Percentiles rank a stretch among this genome's conserved stretches.
Evolutionary conservation across 2,329 filamentous ascomycete genomes (phyloP).

Genomic region (Pseudogymnoascus sp.): DNA sequence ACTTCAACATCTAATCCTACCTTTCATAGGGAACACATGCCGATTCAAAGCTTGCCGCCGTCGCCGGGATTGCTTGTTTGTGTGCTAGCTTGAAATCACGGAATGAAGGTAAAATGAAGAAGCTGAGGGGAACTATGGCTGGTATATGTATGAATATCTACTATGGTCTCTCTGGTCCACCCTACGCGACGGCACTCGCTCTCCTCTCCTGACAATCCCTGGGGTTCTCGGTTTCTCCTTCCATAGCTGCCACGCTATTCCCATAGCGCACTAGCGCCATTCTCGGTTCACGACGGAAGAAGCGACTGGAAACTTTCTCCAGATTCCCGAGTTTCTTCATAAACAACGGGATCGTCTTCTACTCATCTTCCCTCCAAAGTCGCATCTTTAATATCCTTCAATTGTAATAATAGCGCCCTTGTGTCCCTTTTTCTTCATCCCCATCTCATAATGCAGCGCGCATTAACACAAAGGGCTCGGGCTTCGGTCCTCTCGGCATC

Average conservation of each 20-base stretch:
- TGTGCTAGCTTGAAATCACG: not conserved
- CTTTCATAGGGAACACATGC: not conserved
- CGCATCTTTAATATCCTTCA: constrained; percentile 9
- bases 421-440: not conserved
- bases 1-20: not conserved
- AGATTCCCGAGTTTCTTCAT: constrained; percentile 5
- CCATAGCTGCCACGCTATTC: not conserved
- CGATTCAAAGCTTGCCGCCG: not conserved
- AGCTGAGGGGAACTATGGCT: not conserved
- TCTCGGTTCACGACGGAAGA: constrained; percentile 6
- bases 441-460: constrained; percentile 78
- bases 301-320: constrained; percentile 8
- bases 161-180: not conserved
- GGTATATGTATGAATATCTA: not conserved
- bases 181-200: not conserved
- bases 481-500: constrained; percentile 71
- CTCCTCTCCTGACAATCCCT: constrained; percentile 1
- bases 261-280: not conserved
- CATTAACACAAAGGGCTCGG: constrained; percentile 73
- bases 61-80: not conserved
- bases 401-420: constrained; percentile 9
- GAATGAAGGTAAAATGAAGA: not conserved
- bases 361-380: constrained; percentile 8
- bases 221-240: not conserved
- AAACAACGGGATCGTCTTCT: not conserved